A percentile compares a stretch with the other conserved stretches of the same genome.
These are phyloP conservation scores for Oleoguttula mirabilis DNA, from an alignment of 495 filamentous ascomycete species.

Conservation along the genomic window DNA sequence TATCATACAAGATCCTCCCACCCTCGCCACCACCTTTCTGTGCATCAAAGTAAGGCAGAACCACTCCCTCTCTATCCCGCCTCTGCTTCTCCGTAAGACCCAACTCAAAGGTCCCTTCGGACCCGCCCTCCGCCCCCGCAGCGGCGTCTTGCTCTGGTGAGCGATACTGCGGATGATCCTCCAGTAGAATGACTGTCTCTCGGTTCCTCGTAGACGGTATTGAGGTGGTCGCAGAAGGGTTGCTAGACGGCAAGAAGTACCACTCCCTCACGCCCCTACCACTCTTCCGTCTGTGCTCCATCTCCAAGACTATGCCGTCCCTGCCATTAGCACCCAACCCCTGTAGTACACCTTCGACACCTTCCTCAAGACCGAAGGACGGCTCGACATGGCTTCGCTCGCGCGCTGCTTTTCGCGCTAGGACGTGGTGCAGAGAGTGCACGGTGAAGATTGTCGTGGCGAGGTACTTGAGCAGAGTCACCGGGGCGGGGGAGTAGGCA, in stretches of 20 bases:
- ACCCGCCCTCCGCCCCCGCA: constrained; percentile 39
- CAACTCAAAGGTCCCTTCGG: constrained; percentile 62
- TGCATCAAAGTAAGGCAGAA: constrained; percentile 91
- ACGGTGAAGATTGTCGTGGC: constrained; percentile 54
- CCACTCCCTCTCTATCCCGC: constrained; percentile 70
- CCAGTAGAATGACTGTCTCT: constrained; percentile 54
- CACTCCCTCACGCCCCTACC: constrained; percentile 65
- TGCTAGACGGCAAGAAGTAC: constrained; percentile 49
- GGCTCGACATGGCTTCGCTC: constrained; percentile 60
- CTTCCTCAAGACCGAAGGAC: constrained; percentile 62
- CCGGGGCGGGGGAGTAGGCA: constrained; percentile 55
- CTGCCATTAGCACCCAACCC: constrained; percentile 41
- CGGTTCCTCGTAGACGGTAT: constrained; percentile 19
- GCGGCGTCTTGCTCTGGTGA: constrained; percentile 32
- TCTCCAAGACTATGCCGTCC: constrained; percentile 60
- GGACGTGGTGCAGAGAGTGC: constrained; percentile 55
- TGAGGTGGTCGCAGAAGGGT: constrained; percentile 10
- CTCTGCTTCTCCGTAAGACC: constrained; percentile 83
- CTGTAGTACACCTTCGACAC: constrained; percentile 59
- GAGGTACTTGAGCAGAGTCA: constrained; percentile 49
- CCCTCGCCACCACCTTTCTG: constrained; percentile 74
- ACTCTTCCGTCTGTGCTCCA: constrained; percentile 72
- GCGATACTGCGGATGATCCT: constrained; percentile 61
- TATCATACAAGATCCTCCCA: constrained; percentile 88
- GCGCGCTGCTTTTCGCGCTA: constrained; percentile 53